phyloP scores from a whole-genome alignment of 305 asterid species.

The Fraxinus baroniana region DNA sequence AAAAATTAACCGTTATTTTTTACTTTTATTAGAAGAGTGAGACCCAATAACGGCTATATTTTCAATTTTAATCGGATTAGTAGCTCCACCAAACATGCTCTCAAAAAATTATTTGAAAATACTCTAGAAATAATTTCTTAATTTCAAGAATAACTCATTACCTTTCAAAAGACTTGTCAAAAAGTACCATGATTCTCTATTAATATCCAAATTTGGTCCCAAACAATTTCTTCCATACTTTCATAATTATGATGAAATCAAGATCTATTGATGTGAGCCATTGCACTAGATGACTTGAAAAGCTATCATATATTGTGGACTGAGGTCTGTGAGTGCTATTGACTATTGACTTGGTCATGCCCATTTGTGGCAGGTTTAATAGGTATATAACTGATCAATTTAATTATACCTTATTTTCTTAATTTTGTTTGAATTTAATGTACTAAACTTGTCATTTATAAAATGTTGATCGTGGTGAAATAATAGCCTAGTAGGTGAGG shows the following conservation, averaged over 20 bases:
- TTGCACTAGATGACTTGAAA: neutral
- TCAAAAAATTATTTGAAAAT: too few relatives aligned
- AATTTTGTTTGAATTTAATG: neutral
- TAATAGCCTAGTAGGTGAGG: neutral
- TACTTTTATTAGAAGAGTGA: too few relatives aligned
- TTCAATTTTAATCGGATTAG: too few relatives aligned
- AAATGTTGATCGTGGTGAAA: neutral
- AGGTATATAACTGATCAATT: neutral
- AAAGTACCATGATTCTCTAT: too few relatives aligned
- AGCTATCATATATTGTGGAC: neutral
- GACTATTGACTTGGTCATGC: neutral
- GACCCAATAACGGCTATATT: too few relatives aligned
- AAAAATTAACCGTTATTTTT: too few relatives aligned
- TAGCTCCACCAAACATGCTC: too few relatives aligned
- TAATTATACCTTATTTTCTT: neutral
- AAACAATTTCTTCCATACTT: neutral
- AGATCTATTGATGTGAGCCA: neutral
- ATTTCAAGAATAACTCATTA: too few relatives aligned
- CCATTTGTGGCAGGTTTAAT: neutral
- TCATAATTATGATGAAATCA: neutral
- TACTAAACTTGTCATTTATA: neutral
- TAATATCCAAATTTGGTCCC: neutral
- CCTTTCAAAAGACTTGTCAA: neutral
- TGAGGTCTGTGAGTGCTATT: neutral
- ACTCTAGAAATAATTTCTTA: too few relatives aligned